phyloP scores from a whole-genome alignment of 352 stramenopile species.

The Globisporangium parvum region DNA sequence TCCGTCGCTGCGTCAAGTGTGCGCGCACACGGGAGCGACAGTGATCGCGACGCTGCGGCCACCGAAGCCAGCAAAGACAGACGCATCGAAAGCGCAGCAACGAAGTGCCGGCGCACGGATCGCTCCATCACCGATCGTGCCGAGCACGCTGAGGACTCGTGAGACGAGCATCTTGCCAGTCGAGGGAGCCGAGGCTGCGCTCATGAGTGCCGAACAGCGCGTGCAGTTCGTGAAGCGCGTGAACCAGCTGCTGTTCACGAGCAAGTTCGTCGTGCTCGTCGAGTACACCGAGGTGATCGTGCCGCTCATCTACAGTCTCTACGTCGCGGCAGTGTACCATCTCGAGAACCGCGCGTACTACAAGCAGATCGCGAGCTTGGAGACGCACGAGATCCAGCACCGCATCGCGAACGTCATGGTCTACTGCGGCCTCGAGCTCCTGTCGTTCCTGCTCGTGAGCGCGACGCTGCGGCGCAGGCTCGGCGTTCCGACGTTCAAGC shows the following conservation, averaged over 20 bases:
- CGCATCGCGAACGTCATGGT: slow-evolving; percentile 17
- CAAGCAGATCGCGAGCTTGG: neutral
- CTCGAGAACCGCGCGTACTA: slow-evolving; percentile 7
- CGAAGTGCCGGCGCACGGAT: neutral
- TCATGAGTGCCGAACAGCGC: neutral
- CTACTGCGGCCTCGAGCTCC: slow-evolving; percentile 29
- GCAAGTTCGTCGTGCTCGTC: slow-evolving; percentile 17
- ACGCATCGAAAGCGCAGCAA: neutral
- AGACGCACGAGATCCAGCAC: neutral
- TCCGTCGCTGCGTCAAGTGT: neutral
- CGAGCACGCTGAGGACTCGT: neutral
- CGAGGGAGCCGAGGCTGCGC: too few species aligned
- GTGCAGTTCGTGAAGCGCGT: neutral
- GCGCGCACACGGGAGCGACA: neutral
- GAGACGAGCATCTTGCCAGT: neutral
- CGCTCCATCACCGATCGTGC: neutral
- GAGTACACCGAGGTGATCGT: slow-evolving; percentile 15
- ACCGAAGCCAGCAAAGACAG: neutral
- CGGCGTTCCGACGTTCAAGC: slow-evolving; percentile 15
- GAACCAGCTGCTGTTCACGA: slow-evolving; percentile 6
- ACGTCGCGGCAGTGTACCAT: neutral
- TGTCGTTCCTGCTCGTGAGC: slow-evolving; percentile 27
- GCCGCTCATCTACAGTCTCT: slow-evolving; percentile 13
- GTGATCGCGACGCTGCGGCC: neutral
- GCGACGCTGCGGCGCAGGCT: slow-evolving; percentile 17